A percentile compares a stretch with the other conserved stretches of the same genome.
phyloP scores from a whole-genome alignment of 2,329 filamentous ascomycete genomes.

The Alternaria arbusti region DNA sequence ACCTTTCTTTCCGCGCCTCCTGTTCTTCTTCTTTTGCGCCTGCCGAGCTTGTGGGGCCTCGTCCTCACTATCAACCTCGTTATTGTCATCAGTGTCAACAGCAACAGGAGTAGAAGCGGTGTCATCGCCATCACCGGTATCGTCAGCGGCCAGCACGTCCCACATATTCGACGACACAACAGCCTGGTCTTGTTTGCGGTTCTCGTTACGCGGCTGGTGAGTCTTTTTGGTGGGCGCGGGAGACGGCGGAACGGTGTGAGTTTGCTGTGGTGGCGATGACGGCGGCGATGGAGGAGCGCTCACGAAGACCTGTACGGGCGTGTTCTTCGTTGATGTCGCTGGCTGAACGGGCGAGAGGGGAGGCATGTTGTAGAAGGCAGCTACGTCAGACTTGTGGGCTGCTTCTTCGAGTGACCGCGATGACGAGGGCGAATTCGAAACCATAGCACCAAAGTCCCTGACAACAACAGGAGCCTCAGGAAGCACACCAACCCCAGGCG shows the following conservation, averaged over 20 bases:
- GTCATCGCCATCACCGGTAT: neutral
- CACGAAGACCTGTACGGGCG: neutral
- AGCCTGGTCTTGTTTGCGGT: neutral
- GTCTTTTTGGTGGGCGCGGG: neutral
- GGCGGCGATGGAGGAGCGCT: neutral
- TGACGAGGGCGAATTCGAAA: neutral
- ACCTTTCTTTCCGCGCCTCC: constrained; percentile 2
- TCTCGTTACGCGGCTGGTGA: neutral
- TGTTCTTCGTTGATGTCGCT: neutral
- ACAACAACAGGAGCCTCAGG: neutral
- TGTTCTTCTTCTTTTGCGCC: neutral
- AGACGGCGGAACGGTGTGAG: neutral
- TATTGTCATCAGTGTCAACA: neutral
- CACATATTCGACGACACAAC: neutral
- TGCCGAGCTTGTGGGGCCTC: too few relatives aligned
- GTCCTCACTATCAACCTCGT: too few relatives aligned
- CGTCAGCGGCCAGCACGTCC: neutral
- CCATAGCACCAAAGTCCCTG: neutral
- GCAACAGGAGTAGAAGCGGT: neutral
- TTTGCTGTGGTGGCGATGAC: neutral
- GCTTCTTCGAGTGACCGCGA: neutral
- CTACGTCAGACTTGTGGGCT: neutral
- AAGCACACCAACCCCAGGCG: neutral
- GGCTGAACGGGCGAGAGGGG: neutral
- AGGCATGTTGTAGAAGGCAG: neutral